A percentile compares a stretch with the other conserved stretches of the same genome.
Evolutionary conservation across 139 green algal genomes (phyloP).

Genomic region (Chlorella sp.): DNA sequence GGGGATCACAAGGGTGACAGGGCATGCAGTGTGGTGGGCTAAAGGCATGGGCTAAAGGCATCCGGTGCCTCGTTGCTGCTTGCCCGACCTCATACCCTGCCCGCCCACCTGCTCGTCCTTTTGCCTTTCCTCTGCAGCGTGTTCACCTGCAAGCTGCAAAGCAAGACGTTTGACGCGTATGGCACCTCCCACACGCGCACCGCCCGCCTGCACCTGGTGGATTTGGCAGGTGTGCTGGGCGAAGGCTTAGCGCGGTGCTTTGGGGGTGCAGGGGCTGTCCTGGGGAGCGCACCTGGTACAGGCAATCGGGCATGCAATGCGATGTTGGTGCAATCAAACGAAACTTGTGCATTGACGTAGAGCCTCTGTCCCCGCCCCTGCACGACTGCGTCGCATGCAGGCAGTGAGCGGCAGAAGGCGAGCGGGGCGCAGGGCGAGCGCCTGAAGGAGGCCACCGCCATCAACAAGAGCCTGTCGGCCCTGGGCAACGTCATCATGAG

Average conservation of each 20-base stretch:
- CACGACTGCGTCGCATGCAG: constrained; percentile 44
- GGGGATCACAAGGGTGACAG: background rate
- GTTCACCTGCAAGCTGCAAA: constrained; percentile 82
- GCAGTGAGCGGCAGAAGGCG: constrained; percentile 87
- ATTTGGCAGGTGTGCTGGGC: constrained; percentile 82
- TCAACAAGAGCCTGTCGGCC: constrained; percentile 89
- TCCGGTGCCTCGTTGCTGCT: background rate
- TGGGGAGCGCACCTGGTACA: background rate
- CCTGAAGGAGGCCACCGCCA: constrained; percentile 91
- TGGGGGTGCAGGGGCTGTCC: background rate
- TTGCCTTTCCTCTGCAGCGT: constrained; percentile 53
- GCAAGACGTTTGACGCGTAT: constrained; percentile 42
- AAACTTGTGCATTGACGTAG: no score
- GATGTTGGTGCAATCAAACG: no score
- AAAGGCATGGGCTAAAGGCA: no score
- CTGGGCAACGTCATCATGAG: constrained; percentile 94
- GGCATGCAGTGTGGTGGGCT: background rate
- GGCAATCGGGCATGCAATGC: background rate
- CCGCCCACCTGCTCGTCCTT: background rate
- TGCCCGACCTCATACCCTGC: background rate
- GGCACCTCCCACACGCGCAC: constrained; percentile 70
- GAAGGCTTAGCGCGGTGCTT: background rate
- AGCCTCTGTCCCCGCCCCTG: background rate
- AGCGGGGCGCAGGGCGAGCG: constrained; percentile 82
- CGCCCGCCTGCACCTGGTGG: constrained; percentile 92